phyloP scores from a whole-genome alignment of 106 monocot genomes.

The Apostasia ramifera region DNA sequence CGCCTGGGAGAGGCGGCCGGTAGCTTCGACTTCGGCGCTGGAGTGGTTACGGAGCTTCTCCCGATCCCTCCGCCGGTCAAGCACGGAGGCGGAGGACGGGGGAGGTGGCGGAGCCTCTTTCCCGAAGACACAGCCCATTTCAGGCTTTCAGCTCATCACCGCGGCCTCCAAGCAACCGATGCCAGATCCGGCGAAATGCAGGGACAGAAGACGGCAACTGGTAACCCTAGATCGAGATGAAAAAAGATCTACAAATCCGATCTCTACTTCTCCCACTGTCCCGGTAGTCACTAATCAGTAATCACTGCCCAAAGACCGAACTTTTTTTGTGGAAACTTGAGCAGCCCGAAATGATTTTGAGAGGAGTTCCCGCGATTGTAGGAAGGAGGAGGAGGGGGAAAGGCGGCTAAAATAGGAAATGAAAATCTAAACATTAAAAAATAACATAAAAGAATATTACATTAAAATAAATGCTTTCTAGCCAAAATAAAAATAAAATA shows the following conservation, averaged over 20 bases:
- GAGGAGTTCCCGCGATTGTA: too few species aligned
- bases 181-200: neutral
- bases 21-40: neutral
- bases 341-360: too few species aligned
- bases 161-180: neutral
- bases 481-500: too few species aligned
- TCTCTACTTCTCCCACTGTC: too few species aligned
- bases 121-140: conserved; percentile 7
- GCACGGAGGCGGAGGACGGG: neutral
- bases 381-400: too few species aligned
- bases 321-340: too few species aligned
- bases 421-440: too few species aligned
- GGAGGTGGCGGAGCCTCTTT: neutral
- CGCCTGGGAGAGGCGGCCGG: neutral
- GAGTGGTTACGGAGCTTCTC: neutral
- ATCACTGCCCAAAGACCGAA: too few species aligned
- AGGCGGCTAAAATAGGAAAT: too few species aligned
- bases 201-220: neutral
- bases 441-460: too few species aligned
- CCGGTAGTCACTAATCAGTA: too few species aligned
- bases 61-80: neutral
- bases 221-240: neutral
- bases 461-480: too few species aligned
- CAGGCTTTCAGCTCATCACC: conserved; percentile 2
- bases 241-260: neutral